Percentiles rank a stretch among this genome's conserved stretches.
Conservation (phyloP, 495 filamentous ascomycete species). For the Neurospora discreta region DNA sequence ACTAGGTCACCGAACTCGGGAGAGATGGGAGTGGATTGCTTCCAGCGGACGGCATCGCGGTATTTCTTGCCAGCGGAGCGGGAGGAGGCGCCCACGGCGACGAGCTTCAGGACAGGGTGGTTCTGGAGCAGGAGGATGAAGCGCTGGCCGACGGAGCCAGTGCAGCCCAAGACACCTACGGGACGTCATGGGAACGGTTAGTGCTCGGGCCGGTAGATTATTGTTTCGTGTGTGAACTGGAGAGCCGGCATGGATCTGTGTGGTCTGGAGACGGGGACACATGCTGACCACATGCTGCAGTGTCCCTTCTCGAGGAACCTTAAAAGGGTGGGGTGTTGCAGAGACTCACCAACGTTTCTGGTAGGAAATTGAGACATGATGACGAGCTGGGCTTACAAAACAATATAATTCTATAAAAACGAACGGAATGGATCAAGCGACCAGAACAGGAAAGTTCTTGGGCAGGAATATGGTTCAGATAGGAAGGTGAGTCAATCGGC, state of each 20-base stretch:
- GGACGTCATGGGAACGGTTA: not conserved
- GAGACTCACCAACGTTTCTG: conserved; percentile 41
- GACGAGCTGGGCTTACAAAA: not conserved
- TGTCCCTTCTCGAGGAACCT: not conserved
- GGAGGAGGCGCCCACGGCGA: conserved; percentile 68
- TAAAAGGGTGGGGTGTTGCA: not conserved
- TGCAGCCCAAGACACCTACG: conserved; percentile 56
- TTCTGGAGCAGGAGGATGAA: conserved; percentile 74
- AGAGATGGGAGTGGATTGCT: conserved; percentile 66
- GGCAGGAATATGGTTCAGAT: not conserved
- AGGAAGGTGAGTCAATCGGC: not conserved
- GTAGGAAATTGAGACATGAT: conserved; percentile 34
- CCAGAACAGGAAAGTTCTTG: not conserved
- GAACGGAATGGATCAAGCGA: not conserved
- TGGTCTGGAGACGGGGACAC: not conserved
- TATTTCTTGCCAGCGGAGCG: conserved; percentile 75
- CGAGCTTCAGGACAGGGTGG: conserved; percentile 65
- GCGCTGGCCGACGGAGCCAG: conserved; percentile 78
- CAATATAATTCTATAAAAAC: not conserved
- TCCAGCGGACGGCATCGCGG: conserved; percentile 74
- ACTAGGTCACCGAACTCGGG: conserved; percentile 53
- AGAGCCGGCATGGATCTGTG: not conserved
- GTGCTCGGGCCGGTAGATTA: not conserved
- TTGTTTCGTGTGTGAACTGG: conserved; percentile 1
- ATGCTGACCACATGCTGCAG: not conserved